A percentile compares a stretch with the other conserved stretches of the same genome.
Conservation (phyloP, 2,329 filamentous ascomycete genomes). For the Shiraia bambusicola region DNA sequence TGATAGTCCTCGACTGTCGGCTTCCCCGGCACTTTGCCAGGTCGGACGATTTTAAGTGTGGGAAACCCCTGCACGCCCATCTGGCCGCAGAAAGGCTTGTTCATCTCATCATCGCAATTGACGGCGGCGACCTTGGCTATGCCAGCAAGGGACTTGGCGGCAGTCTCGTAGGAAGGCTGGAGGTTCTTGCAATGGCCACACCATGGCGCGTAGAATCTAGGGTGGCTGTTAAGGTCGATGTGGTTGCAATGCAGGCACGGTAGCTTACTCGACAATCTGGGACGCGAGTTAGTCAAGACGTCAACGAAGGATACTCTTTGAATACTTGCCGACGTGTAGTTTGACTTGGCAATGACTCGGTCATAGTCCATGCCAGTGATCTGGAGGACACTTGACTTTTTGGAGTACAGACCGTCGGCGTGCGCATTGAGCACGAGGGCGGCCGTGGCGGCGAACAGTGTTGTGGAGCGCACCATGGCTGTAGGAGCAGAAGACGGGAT, state of each 20-base stretch:
- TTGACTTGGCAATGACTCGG: constrained; percentile 79
- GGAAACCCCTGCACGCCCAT: constrained; percentile 95
- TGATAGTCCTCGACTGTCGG: constrained; percentile 90
- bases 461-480: constrained; percentile 40
- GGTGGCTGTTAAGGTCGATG: constrained; percentile 31
- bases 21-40: constrained; percentile 75
- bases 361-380: constrained; percentile 78
- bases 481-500: constrained; percentile 4
- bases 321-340: constrained; percentile 78
- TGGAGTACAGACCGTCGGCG: constrained; percentile 76
- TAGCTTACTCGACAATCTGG: constrained; percentile 45
- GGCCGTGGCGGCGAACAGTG: constrained; percentile 55
- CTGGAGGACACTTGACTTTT: constrained; percentile 84
- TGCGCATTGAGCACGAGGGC: constrained; percentile 67
- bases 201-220: constrained; percentile 96
- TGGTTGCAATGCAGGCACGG: neutral
- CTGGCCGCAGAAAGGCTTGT: constrained; percentile 81
- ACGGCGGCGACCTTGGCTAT: constrained; percentile 92
- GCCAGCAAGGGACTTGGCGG: constrained; percentile 82
- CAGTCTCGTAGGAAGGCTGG: constrained; percentile 94
- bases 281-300: constrained; percentile 4
- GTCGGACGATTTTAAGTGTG: constrained; percentile 89
- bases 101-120: constrained; percentile 90
- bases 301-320: too few relatives aligned
- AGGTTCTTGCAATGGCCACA: constrained; percentile 96